Conservation (phyloP, 2,329 filamentous ascomycete species). For the Ophiostoma ips region DNA sequence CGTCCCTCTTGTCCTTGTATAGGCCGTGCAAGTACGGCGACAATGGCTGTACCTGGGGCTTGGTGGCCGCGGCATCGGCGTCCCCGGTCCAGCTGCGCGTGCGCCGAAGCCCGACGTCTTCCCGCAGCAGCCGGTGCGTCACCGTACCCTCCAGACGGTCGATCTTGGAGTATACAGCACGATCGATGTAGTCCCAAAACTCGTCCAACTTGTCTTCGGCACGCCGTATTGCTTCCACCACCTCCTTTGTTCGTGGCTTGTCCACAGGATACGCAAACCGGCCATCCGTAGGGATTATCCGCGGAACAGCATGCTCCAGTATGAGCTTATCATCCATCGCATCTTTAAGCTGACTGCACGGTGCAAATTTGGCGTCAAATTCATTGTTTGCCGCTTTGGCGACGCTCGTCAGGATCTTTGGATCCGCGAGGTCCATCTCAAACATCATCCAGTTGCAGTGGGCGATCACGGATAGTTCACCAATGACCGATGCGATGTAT, state of each 20-base stretch:
- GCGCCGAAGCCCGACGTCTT: background rate
- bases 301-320: conserved; percentile 6
- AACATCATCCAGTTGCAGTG: background rate
- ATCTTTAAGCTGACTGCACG: too few relatives aligned
- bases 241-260: conserved; percentile 32
- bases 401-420: background rate
- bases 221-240: conserved; percentile 26
- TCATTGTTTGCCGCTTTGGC: background rate
- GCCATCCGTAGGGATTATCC: conserved; percentile 22
- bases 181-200: conserved; percentile 29
- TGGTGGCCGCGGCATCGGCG: background rate
- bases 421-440: too few relatives aligned
- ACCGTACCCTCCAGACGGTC: background rate
- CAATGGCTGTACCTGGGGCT: background rate
- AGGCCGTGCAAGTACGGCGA: background rate
- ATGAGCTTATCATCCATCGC: too few relatives aligned
- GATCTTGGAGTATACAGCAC: conserved; percentile 8
- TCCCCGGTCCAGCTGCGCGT: background rate
- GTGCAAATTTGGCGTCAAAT: background rate
- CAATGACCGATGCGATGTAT: background rate
- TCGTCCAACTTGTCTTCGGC: conserved; percentile 34
- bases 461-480: background rate
- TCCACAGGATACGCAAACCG: conserved; percentile 30
- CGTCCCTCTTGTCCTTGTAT: background rate
- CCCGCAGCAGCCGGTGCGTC: background rate